Evolutionary conservation across 2,329 filamentous ascomycete species (phyloP).

Genomic region (Cordyceps javanica): DNA sequence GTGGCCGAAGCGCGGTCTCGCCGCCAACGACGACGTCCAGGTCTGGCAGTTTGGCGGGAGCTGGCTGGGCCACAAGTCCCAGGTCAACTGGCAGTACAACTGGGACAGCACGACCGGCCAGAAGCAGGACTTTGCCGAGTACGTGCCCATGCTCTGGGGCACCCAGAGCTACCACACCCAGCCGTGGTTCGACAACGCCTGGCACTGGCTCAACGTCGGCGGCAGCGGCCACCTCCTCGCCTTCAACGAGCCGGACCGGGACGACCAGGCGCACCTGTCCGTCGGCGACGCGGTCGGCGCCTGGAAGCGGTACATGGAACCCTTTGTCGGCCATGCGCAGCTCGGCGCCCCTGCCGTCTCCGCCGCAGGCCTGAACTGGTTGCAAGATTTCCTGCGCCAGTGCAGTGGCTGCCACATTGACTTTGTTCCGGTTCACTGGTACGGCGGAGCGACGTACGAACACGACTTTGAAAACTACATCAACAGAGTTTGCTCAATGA

Average conservation of each 20-base stretch:
- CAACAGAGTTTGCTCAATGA: constrained; percentile 29
- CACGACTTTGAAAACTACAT: constrained; percentile 38
- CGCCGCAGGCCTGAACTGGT: constrained; percentile 38
- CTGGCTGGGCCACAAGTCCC: background rate
- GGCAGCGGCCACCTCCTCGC: constrained; percentile 18
- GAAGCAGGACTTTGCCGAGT: constrained; percentile 18
- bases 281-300: constrained; percentile 30
- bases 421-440: constrained; percentile 42
- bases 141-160: constrained; percentile 22
- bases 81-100: constrained; percentile 22
- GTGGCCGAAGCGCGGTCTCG: constrained; percentile 44
- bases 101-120: constrained; percentile 20
- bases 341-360: constrained; percentile 43
- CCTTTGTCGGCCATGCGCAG: constrained; percentile 35
- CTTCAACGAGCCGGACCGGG: constrained; percentile 22
- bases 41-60: constrained; percentile 18
- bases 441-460: constrained; percentile 30
- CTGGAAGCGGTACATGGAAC: constrained; percentile 38
- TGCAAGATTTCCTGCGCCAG: constrained; percentile 33
- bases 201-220: constrained; percentile 15
- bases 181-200: constrained; percentile 15
- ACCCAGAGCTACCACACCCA: constrained; percentile 15
- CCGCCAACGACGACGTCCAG: constrained; percentile 27
- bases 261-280: constrained; percentile 20
- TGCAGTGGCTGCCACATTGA: constrained; percentile 40